Conservation (phyloP, 2,329 filamentous ascomycete genomes). For the Paecilomyces dactylethromorphus region DNA sequence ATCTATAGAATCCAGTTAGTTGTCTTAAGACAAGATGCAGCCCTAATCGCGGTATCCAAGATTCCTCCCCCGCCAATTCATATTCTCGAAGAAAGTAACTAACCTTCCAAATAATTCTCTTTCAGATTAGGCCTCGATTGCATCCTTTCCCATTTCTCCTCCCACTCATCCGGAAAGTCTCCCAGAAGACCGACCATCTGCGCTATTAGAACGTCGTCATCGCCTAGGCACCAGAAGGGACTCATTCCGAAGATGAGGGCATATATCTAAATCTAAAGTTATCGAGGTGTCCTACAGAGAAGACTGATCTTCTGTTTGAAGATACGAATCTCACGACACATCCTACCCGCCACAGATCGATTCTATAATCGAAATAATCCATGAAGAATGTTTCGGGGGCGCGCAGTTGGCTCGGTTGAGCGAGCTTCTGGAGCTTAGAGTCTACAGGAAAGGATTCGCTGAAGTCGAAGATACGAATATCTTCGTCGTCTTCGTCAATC, state of each 20-base stretch:
- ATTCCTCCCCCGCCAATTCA: too few relatives aligned
- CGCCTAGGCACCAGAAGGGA: not conserved
- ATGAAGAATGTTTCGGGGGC: constrained; percentile 26
- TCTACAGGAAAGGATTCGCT: constrained; percentile 16
- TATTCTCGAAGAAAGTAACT: too few relatives aligned
- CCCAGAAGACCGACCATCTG: not conserved
- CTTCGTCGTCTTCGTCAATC: constrained; percentile 20
- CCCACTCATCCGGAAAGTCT: not conserved
- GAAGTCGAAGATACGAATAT: constrained; percentile 17
- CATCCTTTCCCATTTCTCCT: not conserved
- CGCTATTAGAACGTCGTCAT: not conserved
- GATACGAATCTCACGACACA: constrained; percentile 12
- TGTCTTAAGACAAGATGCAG: too few relatives aligned
- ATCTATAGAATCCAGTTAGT: too few relatives aligned
- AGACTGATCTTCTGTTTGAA: too few relatives aligned
- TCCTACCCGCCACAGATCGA: constrained; percentile 25
- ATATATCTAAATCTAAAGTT: constrained; percentile 12
- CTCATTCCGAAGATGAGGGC: constrained; percentile 10
- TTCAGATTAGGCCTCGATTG: not conserved
- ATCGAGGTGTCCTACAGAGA: too few relatives aligned
- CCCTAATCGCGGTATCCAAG: too few relatives aligned
- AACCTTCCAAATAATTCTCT: too few relatives aligned
- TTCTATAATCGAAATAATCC: constrained; percentile 19
- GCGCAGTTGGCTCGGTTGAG: constrained; percentile 17
- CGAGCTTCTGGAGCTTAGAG: constrained; percentile 13